phyloP scores from a whole-genome alignment of 495 filamentous ascomycete genomes.

The Tuber brumale region DNA sequence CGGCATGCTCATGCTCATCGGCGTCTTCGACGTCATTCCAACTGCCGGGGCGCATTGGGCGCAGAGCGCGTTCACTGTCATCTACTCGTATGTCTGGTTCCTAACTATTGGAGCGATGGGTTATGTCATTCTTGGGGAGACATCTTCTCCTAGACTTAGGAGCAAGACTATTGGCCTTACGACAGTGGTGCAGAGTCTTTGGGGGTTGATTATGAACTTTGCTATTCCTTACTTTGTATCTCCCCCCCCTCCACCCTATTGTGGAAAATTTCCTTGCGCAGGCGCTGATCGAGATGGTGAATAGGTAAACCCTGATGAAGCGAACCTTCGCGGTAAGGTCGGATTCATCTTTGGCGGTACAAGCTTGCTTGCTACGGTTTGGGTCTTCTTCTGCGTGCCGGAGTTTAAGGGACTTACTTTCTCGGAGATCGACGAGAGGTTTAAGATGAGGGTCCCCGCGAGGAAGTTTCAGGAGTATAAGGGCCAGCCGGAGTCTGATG shows the following conservation, averaged over 20 bases:
- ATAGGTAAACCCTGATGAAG: no score
- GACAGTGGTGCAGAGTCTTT: conserved; percentile 52
- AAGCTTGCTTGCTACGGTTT: conserved; percentile 37
- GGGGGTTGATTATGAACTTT: conserved; percentile 51
- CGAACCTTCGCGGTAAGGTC: no score
- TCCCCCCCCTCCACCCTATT: no score
- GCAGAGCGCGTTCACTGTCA: conserved; percentile 11
- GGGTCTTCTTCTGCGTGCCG: conserved; percentile 42
- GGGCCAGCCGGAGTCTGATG: neutral
- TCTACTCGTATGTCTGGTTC: conserved; percentile 43
- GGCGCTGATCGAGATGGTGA: no score
- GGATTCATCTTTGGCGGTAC: conserved; percentile 47
- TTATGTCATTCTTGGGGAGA: conserved; percentile 18
- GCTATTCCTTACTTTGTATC: conserved; percentile 47
- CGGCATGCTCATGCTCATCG: conserved; percentile 41
- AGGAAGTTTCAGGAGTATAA: conserved; percentile 44
- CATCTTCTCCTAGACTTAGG: conserved; percentile 6
- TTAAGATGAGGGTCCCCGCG: conserved; percentile 52
- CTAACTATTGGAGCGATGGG: conserved; percentile 54
- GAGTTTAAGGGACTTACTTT: conserved; percentile 43
- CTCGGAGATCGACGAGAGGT: conserved; percentile 47
- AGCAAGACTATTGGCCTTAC: conserved; percentile 40
- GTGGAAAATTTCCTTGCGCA: no score
- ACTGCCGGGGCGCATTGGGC: conserved; percentile 21
- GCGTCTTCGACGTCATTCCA: conserved; percentile 54